A percentile compares a stretch with the other conserved stretches of the same genome.
phyloP scores from a whole-genome alignment of 208 protist species.

The Angomonas deanei region DNA sequence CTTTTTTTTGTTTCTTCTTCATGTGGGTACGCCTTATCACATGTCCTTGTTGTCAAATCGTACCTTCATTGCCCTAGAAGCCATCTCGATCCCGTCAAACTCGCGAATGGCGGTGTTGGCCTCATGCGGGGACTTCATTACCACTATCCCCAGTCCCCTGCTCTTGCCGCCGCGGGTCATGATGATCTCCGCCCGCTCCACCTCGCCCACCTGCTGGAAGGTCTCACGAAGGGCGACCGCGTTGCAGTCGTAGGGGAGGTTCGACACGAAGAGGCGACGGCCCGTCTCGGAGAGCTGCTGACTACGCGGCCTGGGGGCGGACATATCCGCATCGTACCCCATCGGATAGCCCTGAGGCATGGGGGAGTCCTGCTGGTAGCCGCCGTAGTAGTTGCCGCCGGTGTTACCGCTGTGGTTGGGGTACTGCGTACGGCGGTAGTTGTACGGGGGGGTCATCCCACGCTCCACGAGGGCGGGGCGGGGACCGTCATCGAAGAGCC shows the following conservation, averaged over 20 bases:
- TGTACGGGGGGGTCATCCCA: slow-evolving; percentile 65
- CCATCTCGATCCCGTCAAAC: slow-evolving; percentile 86
- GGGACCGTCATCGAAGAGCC: slow-evolving; percentile 76
- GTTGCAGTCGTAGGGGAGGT: slow-evolving; percentile 81
- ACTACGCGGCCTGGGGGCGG: slow-evolving; percentile 66
- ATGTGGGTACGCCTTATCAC: background rate
- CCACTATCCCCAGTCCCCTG: slow-evolving; percentile 69
- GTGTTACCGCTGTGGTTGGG: slow-evolving; percentile 9
- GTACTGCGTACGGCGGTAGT: background rate
- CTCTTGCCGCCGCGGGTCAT: slow-evolving; percentile 63
- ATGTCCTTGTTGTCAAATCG: slow-evolving; percentile 58
- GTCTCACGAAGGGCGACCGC: slow-evolving; percentile 62
- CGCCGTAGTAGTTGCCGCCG: slow-evolving; percentile 8
- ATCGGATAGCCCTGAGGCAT: background rate
- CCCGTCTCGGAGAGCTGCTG: slow-evolving; percentile 56
- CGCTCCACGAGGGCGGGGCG: slow-evolving; percentile 71
- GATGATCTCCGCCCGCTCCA: slow-evolving; percentile 77
- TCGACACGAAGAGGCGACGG: slow-evolving; percentile 75
- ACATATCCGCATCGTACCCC: background rate
- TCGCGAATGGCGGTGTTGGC: slow-evolving; percentile 64
- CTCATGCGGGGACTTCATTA: slow-evolving; percentile 69
- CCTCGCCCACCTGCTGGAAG: slow-evolving; percentile 73
- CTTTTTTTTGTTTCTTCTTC: background rate
- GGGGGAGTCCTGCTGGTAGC: background rate
- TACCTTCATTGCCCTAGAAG: slow-evolving; percentile 74